A percentile compares a stretch with the other conserved stretches of the same genome.
Conservation (phyloP, 2,329 filamentous ascomycete species). For the Mycogone perniciosa region DNA sequence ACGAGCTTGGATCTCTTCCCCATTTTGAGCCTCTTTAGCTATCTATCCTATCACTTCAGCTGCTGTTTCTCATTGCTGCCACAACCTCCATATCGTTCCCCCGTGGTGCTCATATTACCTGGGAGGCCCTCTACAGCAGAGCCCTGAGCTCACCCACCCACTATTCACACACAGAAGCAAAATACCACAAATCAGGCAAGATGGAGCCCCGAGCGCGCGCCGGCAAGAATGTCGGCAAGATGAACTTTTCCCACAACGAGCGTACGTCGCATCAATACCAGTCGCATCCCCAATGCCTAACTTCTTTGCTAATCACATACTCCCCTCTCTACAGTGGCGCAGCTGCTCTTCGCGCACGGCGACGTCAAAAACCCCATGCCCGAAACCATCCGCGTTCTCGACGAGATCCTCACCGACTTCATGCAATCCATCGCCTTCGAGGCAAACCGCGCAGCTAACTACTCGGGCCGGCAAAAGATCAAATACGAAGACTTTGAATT, state of each 20-base stretch:
- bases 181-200: constrained; percentile 25
- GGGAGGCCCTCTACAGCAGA: no score
- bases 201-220: constrained; percentile 74
- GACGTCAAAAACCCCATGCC: constrained; percentile 72
- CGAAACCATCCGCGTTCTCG: constrained; percentile 77
- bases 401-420: constrained; percentile 95
- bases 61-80: background rate
- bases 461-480: constrained; percentile 88
- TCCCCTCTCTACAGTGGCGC: constrained; percentile 47
- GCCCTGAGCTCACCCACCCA: no score
- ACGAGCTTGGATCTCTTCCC: background rate
- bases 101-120: no score
- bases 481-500: constrained; percentile 98
- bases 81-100: no score
- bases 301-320: background rate
- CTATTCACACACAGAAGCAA: background rate
- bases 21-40: background rate
- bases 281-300: background rate
- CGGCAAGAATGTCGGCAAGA: constrained; percentile 74
- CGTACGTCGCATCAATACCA: constrained; percentile 40
- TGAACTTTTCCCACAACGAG: constrained; percentile 70
- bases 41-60: background rate
- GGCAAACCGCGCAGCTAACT: constrained; percentile 77
- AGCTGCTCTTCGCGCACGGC: constrained; percentile 74
- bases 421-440: constrained; percentile 90